Base-by-base conservation (phyloP, 441 rosid genomes). In the Pelargonium citronellum region DNA sequence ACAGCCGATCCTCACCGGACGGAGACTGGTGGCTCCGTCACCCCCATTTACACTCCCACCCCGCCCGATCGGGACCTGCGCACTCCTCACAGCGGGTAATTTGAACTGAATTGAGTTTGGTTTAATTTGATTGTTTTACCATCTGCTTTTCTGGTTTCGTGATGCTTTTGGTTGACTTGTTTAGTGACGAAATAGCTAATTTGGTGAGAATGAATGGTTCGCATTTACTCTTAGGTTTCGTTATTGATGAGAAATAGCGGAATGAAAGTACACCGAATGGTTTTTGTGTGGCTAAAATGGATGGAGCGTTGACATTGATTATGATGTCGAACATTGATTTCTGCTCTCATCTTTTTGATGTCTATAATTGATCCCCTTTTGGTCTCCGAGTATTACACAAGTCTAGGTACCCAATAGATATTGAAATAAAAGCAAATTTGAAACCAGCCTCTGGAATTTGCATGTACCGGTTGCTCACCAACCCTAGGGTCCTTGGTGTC, bases 31-130 rank as follows among this genome's bases (percentile, higher is more conserved):
- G 67, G 71, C 43, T 27, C 85, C 11, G 73, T 76, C 24, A 77
- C 77, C 37, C 95, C 98, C 4, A 74, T 85, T 66, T 91, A 90
- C 71, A 67, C 71, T 47, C 95, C 96, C 12, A 85, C 98, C 2
- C 96, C 91, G 22, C 57, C 72, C n/a, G 71, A 85, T 79, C 95
- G 98, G 49, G 82, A 79, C 39, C 91, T 85, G 70, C 87, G 96
- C 47, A 91, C 98, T 78, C 98, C 97, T 82, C 98, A 94, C 77
- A 94, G 98, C 85, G 97, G 97, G 96, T 94, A 81, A 41, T 51
- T 11, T 17, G 62, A 57, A 8, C 4, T 1, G 11, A 16, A 16
- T 67, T 19, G 65, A 0, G 24, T 22, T 22, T 22, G 1, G 19
- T n/a, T 46, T 27, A 19, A 12, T 19, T 46, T 27, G 22, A 12